Percentiles rank a stretch among this genome's conserved stretches.
Conservation (phyloP, 2,329 filamentous ascomycete genomes). For the Fusarium sp. region DNA sequence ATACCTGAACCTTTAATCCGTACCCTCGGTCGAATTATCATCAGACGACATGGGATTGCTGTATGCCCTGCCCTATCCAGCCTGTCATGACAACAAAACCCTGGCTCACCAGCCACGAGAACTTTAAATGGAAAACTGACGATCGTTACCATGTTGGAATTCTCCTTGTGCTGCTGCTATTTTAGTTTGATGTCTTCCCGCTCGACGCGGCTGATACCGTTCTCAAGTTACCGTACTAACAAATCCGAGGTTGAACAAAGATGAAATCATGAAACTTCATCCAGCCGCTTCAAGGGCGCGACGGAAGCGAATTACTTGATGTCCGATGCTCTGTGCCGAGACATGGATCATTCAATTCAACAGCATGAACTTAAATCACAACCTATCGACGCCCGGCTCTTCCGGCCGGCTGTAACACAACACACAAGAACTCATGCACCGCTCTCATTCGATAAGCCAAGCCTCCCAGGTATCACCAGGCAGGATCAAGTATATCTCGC, state of each 20-base stretch:
- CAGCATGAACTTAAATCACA: slow-evolving; percentile 33
- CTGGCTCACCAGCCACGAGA: slow-evolving; percentile 8
- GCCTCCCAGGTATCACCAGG: slow-evolving; percentile 8
- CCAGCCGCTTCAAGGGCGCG: neutral
- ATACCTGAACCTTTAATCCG: neutral
- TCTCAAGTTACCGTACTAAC: neutral
- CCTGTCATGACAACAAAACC: slow-evolving; percentile 6
- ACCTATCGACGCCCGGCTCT: slow-evolving; percentile 18
- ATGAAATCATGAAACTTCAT: neutral
- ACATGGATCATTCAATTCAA: slow-evolving; percentile 8
- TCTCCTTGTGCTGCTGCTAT: neutral
- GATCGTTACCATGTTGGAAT: slow-evolving; percentile 7
- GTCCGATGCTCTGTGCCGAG: neutral
- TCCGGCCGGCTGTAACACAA: slow-evolving; percentile 22
- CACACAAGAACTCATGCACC: neutral
- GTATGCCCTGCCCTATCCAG: slow-evolving; percentile 5
- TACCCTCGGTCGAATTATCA: slow-evolving; percentile 9
- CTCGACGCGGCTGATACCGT: neutral
- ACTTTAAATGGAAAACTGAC: neutral
- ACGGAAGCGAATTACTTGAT: slow-evolving; percentile 2
- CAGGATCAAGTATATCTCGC: slow-evolving; percentile 2
- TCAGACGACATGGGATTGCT: slow-evolving; percentile 19
- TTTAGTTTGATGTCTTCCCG: slow-evolving; percentile 6
- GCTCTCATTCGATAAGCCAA: slow-evolving; percentile 9
- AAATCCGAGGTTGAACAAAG: slow-evolving; percentile 1